A percentile compares a stretch with the other conserved stretches of the same genome.
phyloP scores from a whole-genome alignment of 768 basidiomycete species.

The Leccinum subgranulosum region DNA sequence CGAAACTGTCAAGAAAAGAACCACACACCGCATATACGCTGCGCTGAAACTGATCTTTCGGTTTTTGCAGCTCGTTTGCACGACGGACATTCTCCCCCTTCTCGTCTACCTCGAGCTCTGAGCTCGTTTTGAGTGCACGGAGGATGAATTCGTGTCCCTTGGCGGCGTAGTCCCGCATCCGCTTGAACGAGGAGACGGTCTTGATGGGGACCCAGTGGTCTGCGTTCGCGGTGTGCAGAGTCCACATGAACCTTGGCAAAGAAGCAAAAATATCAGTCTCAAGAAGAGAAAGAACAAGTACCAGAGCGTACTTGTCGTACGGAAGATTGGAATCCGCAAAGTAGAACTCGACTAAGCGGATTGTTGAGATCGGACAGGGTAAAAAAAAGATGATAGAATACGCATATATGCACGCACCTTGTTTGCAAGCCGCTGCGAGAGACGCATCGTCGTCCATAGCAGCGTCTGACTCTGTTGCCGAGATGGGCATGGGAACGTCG shows the following conservation, averaged over 20 bases:
- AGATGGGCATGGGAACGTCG: not conserved
- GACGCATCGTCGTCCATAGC: conserved; percentile 37
- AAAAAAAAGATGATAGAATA: not conserved
- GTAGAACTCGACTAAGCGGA: conserved; percentile 82
- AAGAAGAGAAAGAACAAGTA: not conserved
- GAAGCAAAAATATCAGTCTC: not conserved
- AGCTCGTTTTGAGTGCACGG: conserved; percentile 54
- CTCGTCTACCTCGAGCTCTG: conserved; percentile 70
- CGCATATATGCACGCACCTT: conserved; percentile 44
- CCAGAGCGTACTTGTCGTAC: conserved; percentile 63
- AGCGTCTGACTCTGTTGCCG: conserved; percentile 8
- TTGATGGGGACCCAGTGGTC: conserved; percentile 91
- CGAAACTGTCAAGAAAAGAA: conserved; percentile 12
- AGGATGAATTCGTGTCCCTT: conserved; percentile 68
- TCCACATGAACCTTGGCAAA: conserved; percentile 85
- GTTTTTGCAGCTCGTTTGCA: conserved; percentile 69
- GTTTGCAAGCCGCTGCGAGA: conserved; percentile 49
- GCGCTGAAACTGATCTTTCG: conserved; percentile 75
- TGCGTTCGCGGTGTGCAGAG: conserved; percentile 71
- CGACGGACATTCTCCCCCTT: conserved; percentile 72
- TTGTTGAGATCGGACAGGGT: not conserved
- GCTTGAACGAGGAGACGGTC: conserved; percentile 90
- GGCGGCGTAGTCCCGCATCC: conserved; percentile 73
- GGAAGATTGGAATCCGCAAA: conserved; percentile 97
- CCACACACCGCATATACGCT: conserved; percentile 84